Conservation (phyloP, 371 early-diverging fungal species). For the Mortierella sp. region DNA sequence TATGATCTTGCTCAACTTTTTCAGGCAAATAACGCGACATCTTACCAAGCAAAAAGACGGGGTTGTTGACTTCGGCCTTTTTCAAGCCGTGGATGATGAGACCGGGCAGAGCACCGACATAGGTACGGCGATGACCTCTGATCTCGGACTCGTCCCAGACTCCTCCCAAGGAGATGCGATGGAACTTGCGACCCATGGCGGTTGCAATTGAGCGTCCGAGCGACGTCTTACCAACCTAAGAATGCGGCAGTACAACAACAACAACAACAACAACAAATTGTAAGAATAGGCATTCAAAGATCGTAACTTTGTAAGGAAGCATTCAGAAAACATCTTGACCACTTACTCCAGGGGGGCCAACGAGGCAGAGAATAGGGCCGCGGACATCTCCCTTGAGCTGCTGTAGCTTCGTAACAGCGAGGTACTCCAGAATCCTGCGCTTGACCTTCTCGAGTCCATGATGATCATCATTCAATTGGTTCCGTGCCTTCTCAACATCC, state of each 20-base stretch:
- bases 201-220: constrained; percentile 85
- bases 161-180: constrained; percentile 89
- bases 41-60: constrained; percentile 80
- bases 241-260: background rate
- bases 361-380: constrained; percentile 89
- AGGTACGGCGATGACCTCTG: constrained; percentile 92
- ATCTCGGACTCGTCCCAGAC: constrained; percentile 93
- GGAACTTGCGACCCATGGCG: constrained; percentile 86
- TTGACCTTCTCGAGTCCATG: constrained; percentile 89
- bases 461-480: constrained; percentile 85
- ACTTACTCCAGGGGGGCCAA: constrained; percentile 73
- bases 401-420: constrained; percentile 83
- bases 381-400: constrained; percentile 77
- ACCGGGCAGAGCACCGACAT: constrained; percentile 92
- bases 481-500: constrained; percentile 75
- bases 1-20: background rate
- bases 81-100: constrained; percentile 84
- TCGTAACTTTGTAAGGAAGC: background rate
- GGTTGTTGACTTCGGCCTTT: constrained; percentile 83
- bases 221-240: constrained; percentile 84
- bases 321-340: background rate
- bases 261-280: background rate
- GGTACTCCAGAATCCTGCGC: constrained; percentile 84
- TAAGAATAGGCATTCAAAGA: background rate
- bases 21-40: background rate